phyloP scores from a whole-genome alignment of 2,329 filamentous ascomycete species.

The Apiospora kogelbergensis region DNA sequence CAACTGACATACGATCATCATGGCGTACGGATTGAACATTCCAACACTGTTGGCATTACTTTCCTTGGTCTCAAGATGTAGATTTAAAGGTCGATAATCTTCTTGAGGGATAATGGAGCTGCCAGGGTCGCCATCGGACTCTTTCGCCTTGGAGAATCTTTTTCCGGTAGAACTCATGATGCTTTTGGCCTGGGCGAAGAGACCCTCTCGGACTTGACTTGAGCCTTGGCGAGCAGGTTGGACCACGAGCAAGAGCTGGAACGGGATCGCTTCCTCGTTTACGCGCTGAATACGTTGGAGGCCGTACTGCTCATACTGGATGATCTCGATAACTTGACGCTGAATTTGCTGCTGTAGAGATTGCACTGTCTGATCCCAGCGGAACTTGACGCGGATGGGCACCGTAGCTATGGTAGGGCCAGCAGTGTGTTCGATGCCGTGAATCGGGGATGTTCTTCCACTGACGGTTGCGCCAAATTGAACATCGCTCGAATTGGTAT shows the following conservation, averaged over 20 bases:
- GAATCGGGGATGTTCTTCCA: not conserved
- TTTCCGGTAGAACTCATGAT: not conserved
- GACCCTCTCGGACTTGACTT: not conserved
- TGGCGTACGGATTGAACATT: not conserved
- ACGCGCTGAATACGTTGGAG: not conserved
- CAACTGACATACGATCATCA: not conserved
- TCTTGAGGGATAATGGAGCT: not conserved
- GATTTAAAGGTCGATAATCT: too few relatives aligned
- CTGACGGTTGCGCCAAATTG: not conserved
- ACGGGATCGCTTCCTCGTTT: not conserved
- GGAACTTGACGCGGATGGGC: not conserved
- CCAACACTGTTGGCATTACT: not conserved
- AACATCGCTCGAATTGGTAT: not conserved
- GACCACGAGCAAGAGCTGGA: not conserved
- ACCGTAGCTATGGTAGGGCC: not conserved
- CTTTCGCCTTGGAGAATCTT: not conserved
- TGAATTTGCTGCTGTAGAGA: not conserved
- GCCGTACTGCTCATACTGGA: not conserved
- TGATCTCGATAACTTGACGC: not conserved
- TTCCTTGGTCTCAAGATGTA: not conserved
- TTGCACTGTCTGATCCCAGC: not conserved
- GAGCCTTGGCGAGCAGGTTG: not conserved
- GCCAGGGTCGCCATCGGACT: not conserved
- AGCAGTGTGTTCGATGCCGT: not conserved
- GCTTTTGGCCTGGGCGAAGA: not conserved